A percentile compares a stretch with the other conserved stretches of the same genome.
Evolutionary conservation across 257 asterid genomes (phyloP).

Genomic region (Solanum medicagineum): DNA sequence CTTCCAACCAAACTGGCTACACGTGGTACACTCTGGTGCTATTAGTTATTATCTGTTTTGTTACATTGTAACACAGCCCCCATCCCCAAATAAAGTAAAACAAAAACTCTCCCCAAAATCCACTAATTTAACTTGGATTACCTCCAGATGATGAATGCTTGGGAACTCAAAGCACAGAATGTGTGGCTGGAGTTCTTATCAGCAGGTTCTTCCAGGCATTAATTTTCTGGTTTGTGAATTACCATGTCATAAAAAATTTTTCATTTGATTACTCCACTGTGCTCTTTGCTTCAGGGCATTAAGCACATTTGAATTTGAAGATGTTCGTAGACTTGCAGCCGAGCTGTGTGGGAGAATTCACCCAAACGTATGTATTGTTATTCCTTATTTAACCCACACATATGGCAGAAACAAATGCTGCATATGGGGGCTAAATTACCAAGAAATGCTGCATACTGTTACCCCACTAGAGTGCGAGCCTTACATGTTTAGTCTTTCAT

Average conservation of each 20-base stretch:
- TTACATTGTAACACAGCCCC: background rate
- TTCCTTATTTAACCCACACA: background rate
- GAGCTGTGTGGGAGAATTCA: conserved; percentile 91
- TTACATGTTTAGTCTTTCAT: background rate
- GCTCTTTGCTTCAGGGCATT: conserved; percentile 43
- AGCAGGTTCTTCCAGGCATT: conserved; percentile 34
- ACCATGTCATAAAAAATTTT: background rate
- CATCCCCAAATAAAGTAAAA: background rate
- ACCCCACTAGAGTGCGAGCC: background rate
- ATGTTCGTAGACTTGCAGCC: conserved; percentile 88
- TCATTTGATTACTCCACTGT: background rate
- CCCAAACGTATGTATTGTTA: conserved; percentile 42
- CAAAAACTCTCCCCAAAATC: background rate
- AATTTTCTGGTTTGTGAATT: background rate
- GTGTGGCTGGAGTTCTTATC: conserved; percentile 58
- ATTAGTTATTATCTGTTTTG: background rate
- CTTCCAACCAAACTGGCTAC: conserved; percentile 13
- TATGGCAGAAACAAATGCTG: background rate
- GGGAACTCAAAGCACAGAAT: conserved; percentile 27
- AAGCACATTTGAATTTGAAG: conserved; percentile 64
- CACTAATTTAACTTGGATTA: conserved; percentile 1
- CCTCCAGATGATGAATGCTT: conserved; percentile 28
- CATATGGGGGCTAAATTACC: background rate
- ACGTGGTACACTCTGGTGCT: conserved; percentile 33
- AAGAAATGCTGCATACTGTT: background rate